A percentile compares a stretch with the other conserved stretches of the same genome.
Evolutionary conservation across 78 protist species (phyloP).

Genomic region (Monosiga brevicollis): DNA sequence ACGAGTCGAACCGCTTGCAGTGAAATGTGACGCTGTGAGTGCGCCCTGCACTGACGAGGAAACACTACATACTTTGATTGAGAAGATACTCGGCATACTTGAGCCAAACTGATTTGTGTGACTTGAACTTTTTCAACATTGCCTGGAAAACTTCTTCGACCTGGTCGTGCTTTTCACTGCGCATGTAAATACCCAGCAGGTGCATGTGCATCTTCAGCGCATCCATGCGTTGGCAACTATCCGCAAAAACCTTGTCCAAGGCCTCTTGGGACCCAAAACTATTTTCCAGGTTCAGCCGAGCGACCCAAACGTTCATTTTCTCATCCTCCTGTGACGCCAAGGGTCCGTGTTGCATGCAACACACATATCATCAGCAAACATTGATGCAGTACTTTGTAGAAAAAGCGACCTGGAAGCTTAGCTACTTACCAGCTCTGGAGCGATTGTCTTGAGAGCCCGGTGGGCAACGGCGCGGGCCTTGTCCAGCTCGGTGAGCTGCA

Average conservation of each 20-base stretch:
- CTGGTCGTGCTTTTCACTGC: background rate
- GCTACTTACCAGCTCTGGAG: background rate
- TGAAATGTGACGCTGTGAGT: too few species aligned
- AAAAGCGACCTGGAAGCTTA: constrained; percentile 15
- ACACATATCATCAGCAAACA: too few species aligned
- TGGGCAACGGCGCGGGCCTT: constrained; percentile 79
- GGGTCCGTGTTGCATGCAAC: too few species aligned
- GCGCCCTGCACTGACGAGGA: too few species aligned
- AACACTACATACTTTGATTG: background rate
- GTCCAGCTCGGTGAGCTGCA: constrained; percentile 53
- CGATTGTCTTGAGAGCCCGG: constrained; percentile 62
- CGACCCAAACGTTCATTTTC: constrained; percentile 84
- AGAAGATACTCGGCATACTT: constrained; percentile 26
- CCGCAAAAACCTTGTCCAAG: constrained; percentile 24
- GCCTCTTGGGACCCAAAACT: constrained; percentile 56
- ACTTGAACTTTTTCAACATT: constrained; percentile 40
- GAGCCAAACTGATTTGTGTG: constrained; percentile 50
- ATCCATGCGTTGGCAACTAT: background rate
- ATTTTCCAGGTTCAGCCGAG: constrained; percentile 81
- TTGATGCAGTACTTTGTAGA: background rate
- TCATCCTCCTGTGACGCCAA: constrained; percentile 55
- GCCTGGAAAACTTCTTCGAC: background rate
- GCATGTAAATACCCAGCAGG: constrained; percentile 7
- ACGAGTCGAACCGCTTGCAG: too few species aligned
- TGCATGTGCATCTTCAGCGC: constrained; percentile 36